Conservation (phyloP, 108 stramenopile species). For the Pseudonitzschia pungens region DNA sequence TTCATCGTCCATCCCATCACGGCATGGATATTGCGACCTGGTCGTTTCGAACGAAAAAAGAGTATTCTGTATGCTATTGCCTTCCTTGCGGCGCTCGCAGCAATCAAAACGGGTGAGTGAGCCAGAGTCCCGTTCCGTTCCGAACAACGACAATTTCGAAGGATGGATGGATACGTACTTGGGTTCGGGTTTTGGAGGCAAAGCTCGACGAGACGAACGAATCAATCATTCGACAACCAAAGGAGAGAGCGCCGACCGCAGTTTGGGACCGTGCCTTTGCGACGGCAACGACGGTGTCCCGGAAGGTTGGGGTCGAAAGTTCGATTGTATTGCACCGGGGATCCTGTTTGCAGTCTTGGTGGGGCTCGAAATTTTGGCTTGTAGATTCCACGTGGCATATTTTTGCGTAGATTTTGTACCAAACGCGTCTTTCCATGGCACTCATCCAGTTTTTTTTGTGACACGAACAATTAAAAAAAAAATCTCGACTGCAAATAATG, state of each 20-base stretch:
- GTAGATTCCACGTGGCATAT: conserved; percentile 18
- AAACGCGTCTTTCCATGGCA: not conserved
- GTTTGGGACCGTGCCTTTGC: not conserved
- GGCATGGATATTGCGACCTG: conserved; percentile 94
- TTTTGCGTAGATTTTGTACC: conserved; percentile 16
- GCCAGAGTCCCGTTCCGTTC: not conserved
- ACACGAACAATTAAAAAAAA: too few species aligned
- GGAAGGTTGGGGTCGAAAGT: too few species aligned
- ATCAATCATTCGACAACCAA: not conserved
- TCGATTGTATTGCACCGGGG: too few species aligned
- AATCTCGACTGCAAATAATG: not conserved
- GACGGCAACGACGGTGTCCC: too few species aligned
- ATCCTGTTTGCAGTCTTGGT: too few species aligned
- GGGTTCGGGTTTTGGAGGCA: too few species aligned
- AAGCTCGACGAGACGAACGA: too few species aligned
- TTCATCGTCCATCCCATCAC: conserved; percentile 97
- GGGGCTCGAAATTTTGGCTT: not conserved
- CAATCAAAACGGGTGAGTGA: conserved; percentile 89
- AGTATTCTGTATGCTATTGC: conserved; percentile 93
- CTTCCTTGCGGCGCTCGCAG: conserved; percentile 86
- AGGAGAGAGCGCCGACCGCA: not conserved
- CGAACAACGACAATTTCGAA: too few species aligned
- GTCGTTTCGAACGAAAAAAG: conserved; percentile 88
- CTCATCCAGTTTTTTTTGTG: not conserved
- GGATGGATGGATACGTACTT: too few species aligned